Conservation (phyloP, 768 basidiomycete species). For the Boletus reticulatus region DNA sequence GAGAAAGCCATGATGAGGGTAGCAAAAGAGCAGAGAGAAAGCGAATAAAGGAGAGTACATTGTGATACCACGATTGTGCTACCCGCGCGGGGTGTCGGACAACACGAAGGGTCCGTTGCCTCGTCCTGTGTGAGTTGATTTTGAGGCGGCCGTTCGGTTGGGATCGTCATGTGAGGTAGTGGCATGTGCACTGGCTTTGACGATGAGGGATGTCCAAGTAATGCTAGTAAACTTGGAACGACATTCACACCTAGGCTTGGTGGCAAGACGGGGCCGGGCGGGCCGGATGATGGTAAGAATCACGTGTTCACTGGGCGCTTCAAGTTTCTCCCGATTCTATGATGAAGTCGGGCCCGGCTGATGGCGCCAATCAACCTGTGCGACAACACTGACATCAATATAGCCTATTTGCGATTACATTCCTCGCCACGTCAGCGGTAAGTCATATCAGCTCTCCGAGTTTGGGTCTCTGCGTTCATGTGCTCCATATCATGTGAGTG, state of each 20-base stretch:
- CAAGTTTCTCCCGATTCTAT: no score
- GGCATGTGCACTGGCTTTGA: not conserved
- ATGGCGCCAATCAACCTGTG: no score
- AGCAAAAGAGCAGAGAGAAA: slow-evolving; percentile 14
- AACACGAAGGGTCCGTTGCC: not conserved
- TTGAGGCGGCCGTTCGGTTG: not conserved
- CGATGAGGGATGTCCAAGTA: no score
- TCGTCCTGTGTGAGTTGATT: not conserved
- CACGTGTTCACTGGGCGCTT: no score
- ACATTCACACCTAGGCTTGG: not conserved
- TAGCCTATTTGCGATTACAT: not conserved
- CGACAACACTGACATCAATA: no score
- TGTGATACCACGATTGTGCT: slow-evolving; percentile 4
- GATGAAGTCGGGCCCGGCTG: no score
- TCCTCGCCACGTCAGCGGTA: not conserved
- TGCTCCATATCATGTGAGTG: not conserved
- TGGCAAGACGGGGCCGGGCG: no score
- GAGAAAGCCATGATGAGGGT: slow-evolving; percentile 16
- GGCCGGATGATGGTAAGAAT: not conserved
- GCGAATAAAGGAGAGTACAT: slow-evolving; percentile 7
- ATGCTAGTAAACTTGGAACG: slow-evolving; percentile 1
- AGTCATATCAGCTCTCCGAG: not conserved
- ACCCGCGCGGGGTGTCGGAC: not conserved
- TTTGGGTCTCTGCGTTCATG: not conserved
- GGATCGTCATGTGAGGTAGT: slow-evolving; percentile 1